Base-by-base conservation (phyloP, 345 rosid species). In the Murraya koenigii region DNA sequence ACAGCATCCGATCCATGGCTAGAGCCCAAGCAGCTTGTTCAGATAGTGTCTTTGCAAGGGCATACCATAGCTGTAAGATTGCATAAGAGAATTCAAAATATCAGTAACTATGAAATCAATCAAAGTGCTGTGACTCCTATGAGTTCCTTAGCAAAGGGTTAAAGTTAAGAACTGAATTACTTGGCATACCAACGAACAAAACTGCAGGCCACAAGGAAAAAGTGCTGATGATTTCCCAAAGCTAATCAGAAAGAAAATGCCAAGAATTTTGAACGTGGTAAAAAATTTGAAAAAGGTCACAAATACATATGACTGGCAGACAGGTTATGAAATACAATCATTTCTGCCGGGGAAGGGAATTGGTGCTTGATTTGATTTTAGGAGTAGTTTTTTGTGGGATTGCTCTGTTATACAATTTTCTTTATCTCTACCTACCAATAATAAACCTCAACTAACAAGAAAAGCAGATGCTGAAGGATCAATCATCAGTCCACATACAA, bases 21-120 rank as follows among this genome's bases (percentile, higher is more conserved):
- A 94, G 74, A n/a, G 94, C 98, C 97, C 98, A 94, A 1, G 97
- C 97, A 8, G 97, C 93, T 77, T 91, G 87, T 72, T 94, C 98
- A 0, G 96, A 85, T 8, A 86, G 87, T 36, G 97, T 94, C 85
- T 94, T 92, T 5, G 96, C 89, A 52, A 91, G 79, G 2, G 97
- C 95, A 65, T 94, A 81, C 97, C 98, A 94, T 36, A 94, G 71
- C 98, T 92, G 84, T 33, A 80, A 56, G 15, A 75, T 73, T 67
- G 30, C 25, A 61, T 67, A 49, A 69, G 28, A 54, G 8, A 68
- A 25, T 17, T 6, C 22, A 28, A n/a, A 17, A 54, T 5, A 39
- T 8, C 15, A 36, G 62, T 59, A 20, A 15, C 9, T 44, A 49
- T 23, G 69, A 19, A 63, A 39, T 44, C 28, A 71, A 71, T 71